Conservation (phyloP, 768 basidiomycete species). For the Amanita fuliginea region DNA sequence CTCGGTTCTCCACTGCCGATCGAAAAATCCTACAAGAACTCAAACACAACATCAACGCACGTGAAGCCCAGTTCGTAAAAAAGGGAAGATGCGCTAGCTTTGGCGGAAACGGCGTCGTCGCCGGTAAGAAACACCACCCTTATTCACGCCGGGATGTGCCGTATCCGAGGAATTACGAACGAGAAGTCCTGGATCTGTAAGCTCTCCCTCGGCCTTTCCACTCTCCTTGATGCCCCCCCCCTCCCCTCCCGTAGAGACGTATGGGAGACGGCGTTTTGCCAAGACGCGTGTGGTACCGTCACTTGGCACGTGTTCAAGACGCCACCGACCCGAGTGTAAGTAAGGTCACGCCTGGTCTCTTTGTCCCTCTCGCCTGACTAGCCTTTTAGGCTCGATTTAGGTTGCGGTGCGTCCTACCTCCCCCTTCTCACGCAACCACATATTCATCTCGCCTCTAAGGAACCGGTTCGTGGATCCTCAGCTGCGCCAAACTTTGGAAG, state of each 20-base stretch:
- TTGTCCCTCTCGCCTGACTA: not conserved
- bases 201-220: constrained; percentile 16
- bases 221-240: constrained; percentile 10
- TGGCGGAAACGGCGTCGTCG: constrained; percentile 17
- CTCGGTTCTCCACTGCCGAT: constrained; percentile 49
- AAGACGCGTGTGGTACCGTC: constrained; percentile 42
- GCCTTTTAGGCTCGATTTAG: constrained; percentile 48
- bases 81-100: constrained; percentile 30
- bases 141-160: constrained; percentile 41
- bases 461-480: constrained; percentile 65
- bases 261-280: constrained; percentile 51
- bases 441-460: constrained; percentile 23
- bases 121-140: constrained; percentile 47
- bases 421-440: not conserved
- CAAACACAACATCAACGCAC: constrained; percentile 37
- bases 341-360: constrained; percentile 13
- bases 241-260: constrained; percentile 55
- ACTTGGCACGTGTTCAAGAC: constrained; percentile 57
- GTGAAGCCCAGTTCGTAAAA: constrained; percentile 43
- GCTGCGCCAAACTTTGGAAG: constrained; percentile 56
- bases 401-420: constrained; percentile 42
- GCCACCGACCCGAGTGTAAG: constrained; percentile 50
- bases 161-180: constrained; percentile 59
- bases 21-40: constrained; percentile 50
- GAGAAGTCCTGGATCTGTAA: constrained; percentile 55